Evolutionary conservation across 768 basidiomycete species (phyloP), one percentile per base, ranked within the genome.

Genomic region (Pleurotus eryngii): DNA sequence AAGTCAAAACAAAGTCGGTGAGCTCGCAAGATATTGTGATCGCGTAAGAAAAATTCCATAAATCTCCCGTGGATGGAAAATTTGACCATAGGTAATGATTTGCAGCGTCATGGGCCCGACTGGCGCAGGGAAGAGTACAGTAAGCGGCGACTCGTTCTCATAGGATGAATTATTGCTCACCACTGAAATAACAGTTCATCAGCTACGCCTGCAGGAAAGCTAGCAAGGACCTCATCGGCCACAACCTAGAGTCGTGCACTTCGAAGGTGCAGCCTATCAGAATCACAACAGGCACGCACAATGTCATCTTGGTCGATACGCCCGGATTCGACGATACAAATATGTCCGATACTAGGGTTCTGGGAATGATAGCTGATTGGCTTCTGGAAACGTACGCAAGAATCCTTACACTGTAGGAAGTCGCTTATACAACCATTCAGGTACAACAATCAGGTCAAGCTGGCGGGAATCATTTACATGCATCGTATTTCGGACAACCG

Each of bases 401-500:
- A 4, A 5, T 6, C 14, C 24, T 14, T 22, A 9, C 30, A 3
- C 7, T 9, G 7, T 35, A 9, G 3, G 4, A 35, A 35, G 3
- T 9, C 30, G 3, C 30, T 35, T 35, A 35, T 1, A 35, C 11
- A 8, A 11, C 8, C 11, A 11, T 35, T 5, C 42, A 72, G 70
- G 9, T 71, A 68, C 59, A 63, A 67, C 46, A 59, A 57, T 17
- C 56, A 59, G 12, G 61, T 69, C 47, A 57, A 60, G n/a, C 62
- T 73, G 9, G 62, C 63, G 2, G 78, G 71, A 0, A 61, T 72
- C 37, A 62, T 72, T 1, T 67, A 70, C 50, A 61, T 72, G 8
- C 68, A 70, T 50, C 61, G 67, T 9, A 72, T 72, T 39, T 64
- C 65, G 1, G 74, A 78, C 55, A 67, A 72, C 59, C 66, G 73